These are phyloP conservation scores for Chlorella sp. DNA, from an alignment of 139 green algal species.

Conservation along the genomic window DNA sequence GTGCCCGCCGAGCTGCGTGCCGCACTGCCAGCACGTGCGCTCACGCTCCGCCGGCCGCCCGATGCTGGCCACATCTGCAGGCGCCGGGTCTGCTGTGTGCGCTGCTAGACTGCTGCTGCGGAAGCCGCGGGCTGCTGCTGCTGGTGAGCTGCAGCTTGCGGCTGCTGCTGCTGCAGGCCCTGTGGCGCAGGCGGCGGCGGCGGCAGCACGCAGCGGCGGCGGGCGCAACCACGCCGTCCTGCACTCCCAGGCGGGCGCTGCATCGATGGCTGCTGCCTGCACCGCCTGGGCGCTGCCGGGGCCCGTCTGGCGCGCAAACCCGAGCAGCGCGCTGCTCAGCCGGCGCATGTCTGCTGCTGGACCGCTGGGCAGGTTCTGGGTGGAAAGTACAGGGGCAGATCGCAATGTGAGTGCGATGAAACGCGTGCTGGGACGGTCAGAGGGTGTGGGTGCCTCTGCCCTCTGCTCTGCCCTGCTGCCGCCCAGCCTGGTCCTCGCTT, in stretches of 20 bases:
- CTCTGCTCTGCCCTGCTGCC: too few species aligned
- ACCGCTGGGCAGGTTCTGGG: background rate
- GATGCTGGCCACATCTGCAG: background rate
- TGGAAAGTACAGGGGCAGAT: too few species aligned
- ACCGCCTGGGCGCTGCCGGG: background rate
- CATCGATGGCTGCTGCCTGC: too few species aligned
- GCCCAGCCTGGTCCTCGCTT: too few species aligned
- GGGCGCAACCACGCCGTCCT: too few species aligned
- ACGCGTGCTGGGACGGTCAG: too few species aligned
- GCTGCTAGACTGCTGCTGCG: background rate
- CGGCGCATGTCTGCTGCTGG: background rate
- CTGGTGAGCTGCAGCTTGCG: background rate
- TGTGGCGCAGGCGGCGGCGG: background rate
- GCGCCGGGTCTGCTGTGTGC: slow-evolving; percentile 4
- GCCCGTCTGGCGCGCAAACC: background rate
- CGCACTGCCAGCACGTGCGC: slow-evolving; percentile 45
- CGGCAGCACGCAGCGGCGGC: background rate
- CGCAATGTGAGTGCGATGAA: too few species aligned
- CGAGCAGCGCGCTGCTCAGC: background rate
- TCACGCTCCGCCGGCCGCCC: background rate
- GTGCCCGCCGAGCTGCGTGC: background rate
- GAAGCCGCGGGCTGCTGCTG: background rate
- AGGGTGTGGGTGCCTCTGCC: too few species aligned
- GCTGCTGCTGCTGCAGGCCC: background rate
- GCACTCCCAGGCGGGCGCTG: too few species aligned